Evolutionary conservation across 768 basidiomycete genomes (phyloP).

Genomic region (Daedaleopsis nitida): DNA sequence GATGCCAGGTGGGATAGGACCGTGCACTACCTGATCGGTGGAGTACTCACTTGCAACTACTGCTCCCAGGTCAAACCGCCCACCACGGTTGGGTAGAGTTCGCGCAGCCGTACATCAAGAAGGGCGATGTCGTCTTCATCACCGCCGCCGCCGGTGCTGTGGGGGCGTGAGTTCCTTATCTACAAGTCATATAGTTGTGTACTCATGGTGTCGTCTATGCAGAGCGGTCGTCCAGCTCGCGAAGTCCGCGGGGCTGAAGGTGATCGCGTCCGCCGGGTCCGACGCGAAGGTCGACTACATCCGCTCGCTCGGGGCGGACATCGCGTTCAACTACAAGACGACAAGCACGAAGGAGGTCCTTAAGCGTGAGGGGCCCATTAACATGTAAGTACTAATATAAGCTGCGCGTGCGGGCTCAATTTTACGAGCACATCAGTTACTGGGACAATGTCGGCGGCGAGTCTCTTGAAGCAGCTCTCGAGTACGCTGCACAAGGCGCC

Average conservation of each 20-base stretch:
- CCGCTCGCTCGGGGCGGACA: slow-evolving; percentile 63
- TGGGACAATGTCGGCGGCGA: slow-evolving; percentile 38
- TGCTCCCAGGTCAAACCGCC: slow-evolving; percentile 32
- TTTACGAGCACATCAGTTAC: slow-evolving; percentile 24
- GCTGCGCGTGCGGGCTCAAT: no score
- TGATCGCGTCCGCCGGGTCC: slow-evolving; percentile 70
- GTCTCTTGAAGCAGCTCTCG: slow-evolving; percentile 32
- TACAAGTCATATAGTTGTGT: neutral
- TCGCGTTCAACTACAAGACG: slow-evolving; percentile 77
- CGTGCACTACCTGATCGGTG: no score
- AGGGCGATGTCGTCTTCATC: slow-evolving; percentile 56
- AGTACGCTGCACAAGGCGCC: slow-evolving; percentile 13
- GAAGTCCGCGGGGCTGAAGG: slow-evolving; percentile 49
- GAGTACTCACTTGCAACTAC: neutral
- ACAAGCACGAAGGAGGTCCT: slow-evolving; percentile 53
- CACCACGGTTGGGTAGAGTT: slow-evolving; percentile 44
- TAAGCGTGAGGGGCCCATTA: slow-evolving; percentile 55
- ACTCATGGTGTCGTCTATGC: neutral
- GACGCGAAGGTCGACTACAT: slow-evolving; percentile 71
- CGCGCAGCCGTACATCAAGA: slow-evolving; percentile 17
- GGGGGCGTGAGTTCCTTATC: slow-evolving; percentile 49
- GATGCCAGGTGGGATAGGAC: slow-evolving; percentile 37
- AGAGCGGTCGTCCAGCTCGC: slow-evolving; percentile 43
- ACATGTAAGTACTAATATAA: slow-evolving; percentile 33
- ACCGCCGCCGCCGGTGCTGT: slow-evolving; percentile 55